Evolutionary conservation across 345 rosid species (phyloP), one percentile per base, ranked within the genome.

Genomic region (Brassica carinata): DNA sequence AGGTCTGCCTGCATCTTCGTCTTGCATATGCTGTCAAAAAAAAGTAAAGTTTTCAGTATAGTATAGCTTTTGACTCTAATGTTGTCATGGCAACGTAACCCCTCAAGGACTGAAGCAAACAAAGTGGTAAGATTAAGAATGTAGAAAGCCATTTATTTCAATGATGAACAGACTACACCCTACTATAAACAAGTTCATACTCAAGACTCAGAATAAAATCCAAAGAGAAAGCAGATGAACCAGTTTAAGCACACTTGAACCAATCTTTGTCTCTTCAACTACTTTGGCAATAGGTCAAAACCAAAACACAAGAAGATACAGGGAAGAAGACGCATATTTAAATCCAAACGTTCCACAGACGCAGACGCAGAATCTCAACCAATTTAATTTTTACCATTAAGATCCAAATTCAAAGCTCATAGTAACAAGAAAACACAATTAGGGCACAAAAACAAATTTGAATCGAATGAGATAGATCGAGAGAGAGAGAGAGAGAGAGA

Each of bases 1-100:
- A 8, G 98, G 97, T 84, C 93, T 90, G 77, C 97, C 94, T 8
- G 89, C 87, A 81, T 94, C 94, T 82, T 90, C 98, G 81, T 92
- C 98, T 87, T 92, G 97, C 98, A 94, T 87, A 68, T 90, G 91
- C 98, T 89, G 94, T 80, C 40, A 80, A 71, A 8, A 57, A 17
- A 59, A 26, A 18, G 40, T 51, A 1, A 9, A 66, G 11, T 40
- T 76, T 57, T 0, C 3, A 30, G 36, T 19, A 31, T 0, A 6
- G 66, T 76, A 43, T 43, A 76, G 80, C 40, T 40, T 40, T 64
- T 62, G 17, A 74, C 53, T n/a, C 11, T 57, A 29, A 19, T 36
- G 23, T 27, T 23, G 26, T 23, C 26, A 23, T 23, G 26, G 26
- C 26, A 23, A 23, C 26, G 1, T 23, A 23, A 40, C 11, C 45